These are phyloP conservation scores for Ceratobasidium sp. DNA, from an alignment of 1,284 basidiomycete genomes.

Conservation along the genomic window DNA sequence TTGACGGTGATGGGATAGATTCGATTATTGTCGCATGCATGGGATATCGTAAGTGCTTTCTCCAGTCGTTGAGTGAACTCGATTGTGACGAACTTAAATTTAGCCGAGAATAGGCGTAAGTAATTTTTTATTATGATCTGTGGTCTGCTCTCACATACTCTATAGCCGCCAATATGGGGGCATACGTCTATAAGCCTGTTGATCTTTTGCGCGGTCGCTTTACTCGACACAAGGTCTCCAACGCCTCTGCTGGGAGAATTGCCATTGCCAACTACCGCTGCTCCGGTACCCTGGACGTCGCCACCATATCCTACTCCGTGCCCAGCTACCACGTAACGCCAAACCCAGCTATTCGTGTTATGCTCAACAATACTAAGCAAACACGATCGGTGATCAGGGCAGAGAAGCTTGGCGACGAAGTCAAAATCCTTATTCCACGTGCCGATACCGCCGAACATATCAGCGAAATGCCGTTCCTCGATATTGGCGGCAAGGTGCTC, in stretches of 20 bases:
- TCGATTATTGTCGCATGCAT: constrained; percentile 54
- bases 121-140: no score
- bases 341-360: constrained; percentile 52
- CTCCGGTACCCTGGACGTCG: constrained; percentile 52
- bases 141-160: neutral
- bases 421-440: constrained; percentile 53
- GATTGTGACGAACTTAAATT: neutral
- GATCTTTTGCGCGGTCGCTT: constrained; percentile 52
- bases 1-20: constrained; percentile 49
- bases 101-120: neutral
- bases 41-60: constrained; percentile 47
- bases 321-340: constrained; percentile 55
- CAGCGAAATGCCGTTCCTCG: constrained; percentile 51
- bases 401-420: constrained; percentile 53
- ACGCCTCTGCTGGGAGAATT: constrained; percentile 54
- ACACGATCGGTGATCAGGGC: constrained; percentile 49
- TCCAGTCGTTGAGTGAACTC: no score
- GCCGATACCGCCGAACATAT: constrained; percentile 46
- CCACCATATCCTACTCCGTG: constrained; percentile 57
- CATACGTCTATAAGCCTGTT: constrained; percentile 49
- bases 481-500: constrained; percentile 52
- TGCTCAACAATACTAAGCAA: constrained; percentile 40
- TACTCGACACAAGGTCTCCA: constrained; percentile 51
- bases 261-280: constrained; percentile 51
- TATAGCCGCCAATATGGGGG: constrained; percentile 48